phyloP scores from a whole-genome alignment of 1,139 yeast species.

The Hansenula sp. region DNA sequence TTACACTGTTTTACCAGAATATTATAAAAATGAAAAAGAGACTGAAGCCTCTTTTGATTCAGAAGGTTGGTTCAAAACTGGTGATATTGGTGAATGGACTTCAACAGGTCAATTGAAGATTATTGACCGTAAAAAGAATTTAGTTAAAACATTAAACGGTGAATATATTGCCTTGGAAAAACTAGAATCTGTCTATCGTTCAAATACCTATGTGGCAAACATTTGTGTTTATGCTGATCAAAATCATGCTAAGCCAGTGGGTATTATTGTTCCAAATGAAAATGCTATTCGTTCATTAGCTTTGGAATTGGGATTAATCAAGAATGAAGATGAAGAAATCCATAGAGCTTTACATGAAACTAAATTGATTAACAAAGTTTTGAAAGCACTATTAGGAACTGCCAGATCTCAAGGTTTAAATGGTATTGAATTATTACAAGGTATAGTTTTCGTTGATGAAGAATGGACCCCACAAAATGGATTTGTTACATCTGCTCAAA shows the following conservation, averaged over 20 bases:
- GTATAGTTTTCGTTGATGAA: slow-evolving; percentile 73
- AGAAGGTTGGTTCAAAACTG: slow-evolving; percentile 96
- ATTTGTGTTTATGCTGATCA: slow-evolving; percentile 89
- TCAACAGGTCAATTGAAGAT: slow-evolving; percentile 72
- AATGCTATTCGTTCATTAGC: slow-evolving; percentile 58
- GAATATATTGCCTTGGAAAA: slow-evolving; percentile 97
- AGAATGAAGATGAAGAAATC: slow-evolving; percentile 46
- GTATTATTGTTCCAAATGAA: slow-evolving; percentile 83
- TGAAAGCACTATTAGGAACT: slow-evolving; percentile 60
- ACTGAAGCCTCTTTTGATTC: slow-evolving; percentile 71
- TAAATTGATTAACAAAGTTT: slow-evolving; percentile 52
- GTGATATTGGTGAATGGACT: slow-evolving; percentile 97
- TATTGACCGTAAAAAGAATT: slow-evolving; percentile 93
- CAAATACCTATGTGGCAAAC: slow-evolving; percentile 72
- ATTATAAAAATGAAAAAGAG: slow-evolving; percentile 81
- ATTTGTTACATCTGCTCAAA: slow-evolving; percentile 91
- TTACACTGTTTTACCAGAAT: slow-evolving; percentile 65
- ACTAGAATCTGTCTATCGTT: slow-evolving; percentile 81
- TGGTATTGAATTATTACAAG: slow-evolving; percentile 84
- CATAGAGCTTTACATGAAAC: slow-evolving; percentile 54
- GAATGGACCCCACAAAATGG: slow-evolving; percentile 99
- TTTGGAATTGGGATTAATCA: slow-evolving; percentile 46
- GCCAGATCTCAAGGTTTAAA: slow-evolving; percentile 78
- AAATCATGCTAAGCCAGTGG: slow-evolving; percentile 65
- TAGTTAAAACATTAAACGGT: slow-evolving; percentile 94